These are phyloP conservation scores for Pseudocercospora pini-densiflorae DNA, from an alignment of 2,329 filamentous ascomycete species.

Conservation along the genomic window DNA sequence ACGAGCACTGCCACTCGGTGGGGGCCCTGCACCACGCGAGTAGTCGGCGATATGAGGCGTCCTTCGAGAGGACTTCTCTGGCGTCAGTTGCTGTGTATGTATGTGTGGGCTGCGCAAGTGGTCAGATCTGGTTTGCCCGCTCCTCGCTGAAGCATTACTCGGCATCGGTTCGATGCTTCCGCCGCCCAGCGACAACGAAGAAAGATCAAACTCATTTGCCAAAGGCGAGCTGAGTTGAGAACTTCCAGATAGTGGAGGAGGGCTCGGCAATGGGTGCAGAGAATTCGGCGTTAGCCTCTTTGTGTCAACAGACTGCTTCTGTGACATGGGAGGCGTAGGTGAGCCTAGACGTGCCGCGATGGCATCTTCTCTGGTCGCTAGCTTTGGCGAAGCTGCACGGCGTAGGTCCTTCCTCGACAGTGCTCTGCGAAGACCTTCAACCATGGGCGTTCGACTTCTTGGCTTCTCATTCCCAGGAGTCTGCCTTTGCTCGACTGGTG, in stretches of 20 bases:
- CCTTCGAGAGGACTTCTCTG: constrained; percentile 11
- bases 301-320: constrained; percentile 24
- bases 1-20: constrained; percentile 16
- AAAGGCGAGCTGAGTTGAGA: constrained; percentile 16
- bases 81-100: constrained; percentile 11
- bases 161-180: constrained; percentile 16
- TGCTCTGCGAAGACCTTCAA: constrained; percentile 18
- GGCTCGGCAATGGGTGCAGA: constrained; percentile 20
- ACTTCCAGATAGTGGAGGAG: constrained; percentile 16
- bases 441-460: constrained; percentile 11
- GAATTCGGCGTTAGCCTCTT: constrained; percentile 10
- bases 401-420: constrained; percentile 18
- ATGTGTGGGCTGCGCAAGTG: background rate
- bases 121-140: constrained; percentile 8
- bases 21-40: constrained; percentile 12
- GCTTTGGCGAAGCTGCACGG: constrained; percentile 5
- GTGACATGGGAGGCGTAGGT: constrained; percentile 27
- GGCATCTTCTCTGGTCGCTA: constrained; percentile 24
- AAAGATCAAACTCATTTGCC: constrained; percentile 16
- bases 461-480: background rate
- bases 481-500: background rate
- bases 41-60: constrained; percentile 19
- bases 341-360: constrained; percentile 30
- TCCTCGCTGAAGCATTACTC: constrained; percentile 10
- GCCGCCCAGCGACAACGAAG: constrained; percentile 17